Conservation (phyloP, 495 filamentous ascomycete genomes). For the Lasiosphaeris hirsuta region DNA sequence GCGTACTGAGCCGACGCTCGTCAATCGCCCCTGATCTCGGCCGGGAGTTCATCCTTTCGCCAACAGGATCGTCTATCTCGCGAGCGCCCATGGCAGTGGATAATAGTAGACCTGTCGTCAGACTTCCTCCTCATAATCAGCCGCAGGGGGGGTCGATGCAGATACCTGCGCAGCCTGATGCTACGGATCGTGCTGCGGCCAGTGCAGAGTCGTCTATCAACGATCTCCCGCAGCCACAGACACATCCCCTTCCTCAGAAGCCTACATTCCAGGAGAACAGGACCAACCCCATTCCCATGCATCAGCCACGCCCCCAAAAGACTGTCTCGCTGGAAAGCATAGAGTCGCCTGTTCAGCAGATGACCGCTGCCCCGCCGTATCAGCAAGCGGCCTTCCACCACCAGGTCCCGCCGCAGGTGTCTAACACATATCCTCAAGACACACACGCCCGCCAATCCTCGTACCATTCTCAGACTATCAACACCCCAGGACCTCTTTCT, state of each 20-base stretch:
- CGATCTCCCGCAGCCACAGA: constrained; percentile 53
- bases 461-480: constrained; percentile 72
- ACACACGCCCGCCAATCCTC: constrained; percentile 67
- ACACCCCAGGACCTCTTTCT: constrained; percentile 71
- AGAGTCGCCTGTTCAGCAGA: constrained; percentile 72
- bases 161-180: constrained; percentile 13
- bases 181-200: constrained; percentile 14
- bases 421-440: constrained; percentile 55
- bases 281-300: constrained; percentile 76
- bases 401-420: constrained; percentile 73
- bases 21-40: constrained; percentile 75
- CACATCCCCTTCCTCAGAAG: constrained; percentile 63
- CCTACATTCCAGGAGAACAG: constrained; percentile 76
- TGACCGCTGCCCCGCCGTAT: constrained; percentile 60
- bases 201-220: constrained; percentile 39
- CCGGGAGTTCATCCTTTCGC: constrained; percentile 71
- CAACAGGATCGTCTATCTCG: constrained; percentile 71
- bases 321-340: constrained; percentile 91
- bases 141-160: constrained; percentile 28
- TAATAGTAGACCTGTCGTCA: constrained; percentile 71
- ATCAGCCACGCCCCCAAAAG: constrained; percentile 95
- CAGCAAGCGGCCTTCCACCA: constrained; percentile 84
- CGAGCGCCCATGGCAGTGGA: constrained; percentile 61
- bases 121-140: constrained; percentile 68
- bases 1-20: constrained; percentile 87